Evolutionary conservation across 768 basidiomycete species (phyloP).

Genomic region (Pholiota conissans): DNA sequence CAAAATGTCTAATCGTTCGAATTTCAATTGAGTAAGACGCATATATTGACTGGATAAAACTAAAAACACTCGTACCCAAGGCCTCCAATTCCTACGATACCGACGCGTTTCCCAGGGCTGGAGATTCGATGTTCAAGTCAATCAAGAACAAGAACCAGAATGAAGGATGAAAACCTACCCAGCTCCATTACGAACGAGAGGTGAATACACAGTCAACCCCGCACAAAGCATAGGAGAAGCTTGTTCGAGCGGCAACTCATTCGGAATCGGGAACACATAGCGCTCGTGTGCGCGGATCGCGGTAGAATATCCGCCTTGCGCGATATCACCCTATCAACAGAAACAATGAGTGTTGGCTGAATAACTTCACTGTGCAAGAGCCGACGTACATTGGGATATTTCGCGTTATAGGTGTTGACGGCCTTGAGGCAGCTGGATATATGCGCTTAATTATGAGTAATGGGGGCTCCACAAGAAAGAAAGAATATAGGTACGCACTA

Average conservation of each 20-base stretch:
- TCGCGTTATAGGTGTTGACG: slow-evolving; percentile 41
- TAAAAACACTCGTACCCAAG: slow-evolving; percentile 37
- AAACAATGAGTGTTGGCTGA: background rate
- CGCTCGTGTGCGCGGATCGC: slow-evolving; percentile 47
- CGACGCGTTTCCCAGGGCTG: slow-evolving; percentile 65
- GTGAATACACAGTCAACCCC: slow-evolving; percentile 62
- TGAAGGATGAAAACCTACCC: slow-evolving; percentile 21
- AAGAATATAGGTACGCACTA: too few species aligned
- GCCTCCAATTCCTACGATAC: slow-evolving; percentile 66
- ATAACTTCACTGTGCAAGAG: too few species aligned
- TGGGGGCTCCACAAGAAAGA: too few species aligned
- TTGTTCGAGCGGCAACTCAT: slow-evolving; percentile 46
- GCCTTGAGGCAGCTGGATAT: slow-evolving; percentile 41
- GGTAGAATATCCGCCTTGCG: slow-evolving; percentile 50
- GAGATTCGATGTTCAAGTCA: slow-evolving; percentile 1
- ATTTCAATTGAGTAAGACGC: background rate
- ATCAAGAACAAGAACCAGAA: background rate
- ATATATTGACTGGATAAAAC: background rate
- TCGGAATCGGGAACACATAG: slow-evolving; percentile 62
- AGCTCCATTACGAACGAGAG: slow-evolving; percentile 51
- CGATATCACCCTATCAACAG: slow-evolving; percentile 28
- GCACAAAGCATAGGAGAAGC: slow-evolving; percentile 68
- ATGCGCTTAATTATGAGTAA: too few species aligned
- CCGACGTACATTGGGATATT: slow-evolving; percentile 35
- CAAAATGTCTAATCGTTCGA: slow-evolving; percentile 38